Evolutionary conservation across 2,329 filamentous ascomycete species (phyloP).

Genomic region (Calonectria naviculata): DNA sequence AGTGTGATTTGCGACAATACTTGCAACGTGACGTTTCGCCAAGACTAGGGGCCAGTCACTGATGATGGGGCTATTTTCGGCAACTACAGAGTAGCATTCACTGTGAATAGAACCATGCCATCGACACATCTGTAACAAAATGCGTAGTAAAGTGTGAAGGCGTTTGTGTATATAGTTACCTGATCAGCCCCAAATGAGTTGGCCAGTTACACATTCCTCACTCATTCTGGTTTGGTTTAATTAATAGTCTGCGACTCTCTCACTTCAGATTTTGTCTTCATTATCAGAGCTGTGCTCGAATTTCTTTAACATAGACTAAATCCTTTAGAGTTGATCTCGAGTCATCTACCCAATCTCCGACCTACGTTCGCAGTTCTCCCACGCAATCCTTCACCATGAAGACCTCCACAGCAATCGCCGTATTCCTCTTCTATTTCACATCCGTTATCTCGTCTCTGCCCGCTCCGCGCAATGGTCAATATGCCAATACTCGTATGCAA

Average conservation of each 20-base stretch:
- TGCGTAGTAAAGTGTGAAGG: background rate
- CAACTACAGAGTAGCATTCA: background rate
- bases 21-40: background rate
- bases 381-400: slow-evolving; percentile 35
- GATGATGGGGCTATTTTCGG: background rate
- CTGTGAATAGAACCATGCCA: background rate
- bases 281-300: slow-evolving; percentile 23
- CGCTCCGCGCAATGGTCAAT: slow-evolving; percentile 28
- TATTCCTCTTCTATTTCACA: slow-evolving; percentile 31
- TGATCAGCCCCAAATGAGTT: background rate
- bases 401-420: slow-evolving; percentile 28
- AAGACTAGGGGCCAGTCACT: background rate
- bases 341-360: slow-evolving; percentile 1
- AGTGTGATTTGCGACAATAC: background rate
- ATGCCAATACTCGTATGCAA: background rate
- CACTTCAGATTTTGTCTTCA: background rate
- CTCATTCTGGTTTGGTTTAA: background rate
- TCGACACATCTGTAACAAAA: background rate
- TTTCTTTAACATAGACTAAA: background rate
- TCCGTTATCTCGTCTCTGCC: slow-evolving; percentile 31
- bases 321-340: background rate
- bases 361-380: background rate
- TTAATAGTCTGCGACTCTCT: background rate
- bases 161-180: background rate
- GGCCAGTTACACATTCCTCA: background rate